A percentile compares a stretch with the other conserved stretches of the same genome.
phyloP scores from a whole-genome alignment of 1,139 yeast species.

The Diutina ranongensis region DNA sequence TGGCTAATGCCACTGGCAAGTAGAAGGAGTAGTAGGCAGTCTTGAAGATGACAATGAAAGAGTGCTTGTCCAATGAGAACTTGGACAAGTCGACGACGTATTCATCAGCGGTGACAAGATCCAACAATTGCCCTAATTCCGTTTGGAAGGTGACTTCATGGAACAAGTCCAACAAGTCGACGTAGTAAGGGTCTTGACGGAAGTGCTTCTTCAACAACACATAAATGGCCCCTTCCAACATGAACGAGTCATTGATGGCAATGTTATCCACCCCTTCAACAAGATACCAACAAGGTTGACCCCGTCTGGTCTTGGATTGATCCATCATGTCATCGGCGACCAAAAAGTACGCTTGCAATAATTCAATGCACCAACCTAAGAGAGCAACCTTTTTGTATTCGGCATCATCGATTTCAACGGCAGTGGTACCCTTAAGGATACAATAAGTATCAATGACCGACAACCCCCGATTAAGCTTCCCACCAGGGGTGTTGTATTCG shows the following conservation, averaged over 20 bases:
- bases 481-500: constrained; percentile 89
- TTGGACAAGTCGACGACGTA: constrained; percentile 80
- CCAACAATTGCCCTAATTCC: constrained; percentile 92
- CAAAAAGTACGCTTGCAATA: constrained; percentile 90
- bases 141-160: constrained; percentile 95
- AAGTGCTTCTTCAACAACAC: constrained; percentile 81
- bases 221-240: constrained; percentile 94
- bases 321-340: constrained; percentile 99
- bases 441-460: constrained; percentile 91
- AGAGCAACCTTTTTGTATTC: constrained; percentile 81
- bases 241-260: constrained; percentile 95
- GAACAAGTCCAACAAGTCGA: constrained; percentile 84
- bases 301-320: constrained; percentile 91
- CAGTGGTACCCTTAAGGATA: constrained; percentile 53
- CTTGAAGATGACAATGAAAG: constrained; percentile 90
- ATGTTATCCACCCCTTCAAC: constrained; percentile 73
- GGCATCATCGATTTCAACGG: constrained; percentile 46
- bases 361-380: constrained; percentile 93
- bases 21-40: constrained; percentile 97
- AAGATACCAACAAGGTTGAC: constrained; percentile 97
- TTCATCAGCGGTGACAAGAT: constrained; percentile 95
- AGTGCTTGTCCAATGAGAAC: constrained; percentile 81
- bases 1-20: constrained; percentile 93
- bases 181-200: constrained; percentile 70
- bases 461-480: constrained; percentile 91